Conservation (phyloP, 768 basidiomycete genomes). For the Leccinum ochraceum region DNA sequence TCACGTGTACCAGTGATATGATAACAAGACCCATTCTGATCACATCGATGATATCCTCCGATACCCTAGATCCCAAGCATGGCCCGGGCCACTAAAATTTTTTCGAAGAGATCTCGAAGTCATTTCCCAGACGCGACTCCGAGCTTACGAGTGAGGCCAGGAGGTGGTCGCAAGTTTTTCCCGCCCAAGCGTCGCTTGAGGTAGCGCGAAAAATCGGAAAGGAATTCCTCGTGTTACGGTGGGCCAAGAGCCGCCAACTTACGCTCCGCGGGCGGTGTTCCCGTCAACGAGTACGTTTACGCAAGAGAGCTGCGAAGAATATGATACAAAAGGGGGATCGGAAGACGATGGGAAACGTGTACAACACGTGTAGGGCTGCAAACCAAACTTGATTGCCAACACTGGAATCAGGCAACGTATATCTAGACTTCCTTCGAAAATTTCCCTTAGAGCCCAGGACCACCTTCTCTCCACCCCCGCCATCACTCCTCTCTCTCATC, state of each 20-base stretch:
- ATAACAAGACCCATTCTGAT: constrained; percentile 11
- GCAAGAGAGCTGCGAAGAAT: constrained; percentile 23
- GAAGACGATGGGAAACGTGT: constrained; percentile 31
- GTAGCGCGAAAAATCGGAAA: not conserved
- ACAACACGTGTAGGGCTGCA: constrained; percentile 37
- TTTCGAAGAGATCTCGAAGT: not conserved
- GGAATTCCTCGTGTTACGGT: constrained; percentile 1
- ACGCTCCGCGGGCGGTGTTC: constrained; percentile 8
- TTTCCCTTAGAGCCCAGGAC: constrained; percentile 35
- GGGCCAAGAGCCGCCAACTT: constrained; percentile 11
- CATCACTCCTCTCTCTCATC: constrained; percentile 32
- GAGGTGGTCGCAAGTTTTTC: not conserved
- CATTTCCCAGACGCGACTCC: not conserved
- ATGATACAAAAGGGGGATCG: constrained; percentile 20
- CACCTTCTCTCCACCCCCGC: constrained; percentile 25
- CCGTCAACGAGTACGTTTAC: constrained; percentile 26
- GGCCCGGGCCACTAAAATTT: no score
- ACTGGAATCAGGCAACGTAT: constrained; percentile 34
- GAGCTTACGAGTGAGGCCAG: not conserved
- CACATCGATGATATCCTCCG: constrained; percentile 6
- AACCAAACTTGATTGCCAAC: constrained; percentile 23
- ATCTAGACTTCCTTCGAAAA: constrained; percentile 39
- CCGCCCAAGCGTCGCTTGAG: constrained; percentile 1
- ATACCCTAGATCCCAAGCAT: constrained; percentile 26
- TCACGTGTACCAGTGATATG: constrained; percentile 22